These are phyloP conservation scores for Delphinella strobiligena DNA, from an alignment of 2,329 filamentous ascomycete species.

Conservation along the genomic window DNA sequence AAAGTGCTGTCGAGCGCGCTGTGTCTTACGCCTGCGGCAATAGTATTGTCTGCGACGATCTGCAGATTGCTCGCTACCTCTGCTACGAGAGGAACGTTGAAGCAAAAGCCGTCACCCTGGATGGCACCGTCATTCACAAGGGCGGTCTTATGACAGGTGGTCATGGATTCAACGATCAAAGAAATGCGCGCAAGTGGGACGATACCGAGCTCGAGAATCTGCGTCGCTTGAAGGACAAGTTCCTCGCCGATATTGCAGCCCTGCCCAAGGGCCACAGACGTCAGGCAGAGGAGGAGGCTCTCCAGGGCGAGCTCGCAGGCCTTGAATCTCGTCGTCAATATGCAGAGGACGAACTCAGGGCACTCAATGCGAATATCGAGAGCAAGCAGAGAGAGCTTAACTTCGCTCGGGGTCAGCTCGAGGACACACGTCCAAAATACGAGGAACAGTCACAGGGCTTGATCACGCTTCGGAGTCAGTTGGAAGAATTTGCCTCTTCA, in stretches of 20 bases:
- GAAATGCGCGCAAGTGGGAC: slow-evolving; percentile 65
- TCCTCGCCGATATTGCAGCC: slow-evolving; percentile 64
- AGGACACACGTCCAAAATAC: slow-evolving; percentile 67
- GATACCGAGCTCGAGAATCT: slow-evolving; percentile 81
- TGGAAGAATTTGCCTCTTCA: slow-evolving; percentile 46
- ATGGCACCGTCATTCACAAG: slow-evolving; percentile 95
- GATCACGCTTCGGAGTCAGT: slow-evolving; percentile 45
- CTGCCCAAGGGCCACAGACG: slow-evolving; percentile 69
- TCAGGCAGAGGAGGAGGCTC: slow-evolving; percentile 63
- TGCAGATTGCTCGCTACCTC: slow-evolving; percentile 77
- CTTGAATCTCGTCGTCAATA: slow-evolving; percentile 65
- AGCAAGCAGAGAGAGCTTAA: slow-evolving; percentile 76
- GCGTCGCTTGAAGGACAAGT: slow-evolving; percentile 61
- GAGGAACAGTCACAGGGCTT: slow-evolving; percentile 59
- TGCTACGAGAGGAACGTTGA: slow-evolving; percentile 76
- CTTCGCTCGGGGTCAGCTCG: slow-evolving; percentile 59
- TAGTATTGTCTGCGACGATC: slow-evolving; percentile 82
- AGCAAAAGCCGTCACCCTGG: slow-evolving; percentile 86
- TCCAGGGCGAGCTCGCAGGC: slow-evolving; percentile 68
- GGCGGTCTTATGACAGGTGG: slow-evolving; percentile 95
- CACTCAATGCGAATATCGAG: slow-evolving; percentile 68
- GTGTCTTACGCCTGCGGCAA: slow-evolving; percentile 93
- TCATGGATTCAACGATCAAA: slow-evolving; percentile 62
- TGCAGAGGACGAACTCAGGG: slow-evolving; percentile 62
- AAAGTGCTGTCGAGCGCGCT: slow-evolving; percentile 74